Conservation (phyloP, 1,139 yeast species). For the Suhomyces guaymorum region DNA sequence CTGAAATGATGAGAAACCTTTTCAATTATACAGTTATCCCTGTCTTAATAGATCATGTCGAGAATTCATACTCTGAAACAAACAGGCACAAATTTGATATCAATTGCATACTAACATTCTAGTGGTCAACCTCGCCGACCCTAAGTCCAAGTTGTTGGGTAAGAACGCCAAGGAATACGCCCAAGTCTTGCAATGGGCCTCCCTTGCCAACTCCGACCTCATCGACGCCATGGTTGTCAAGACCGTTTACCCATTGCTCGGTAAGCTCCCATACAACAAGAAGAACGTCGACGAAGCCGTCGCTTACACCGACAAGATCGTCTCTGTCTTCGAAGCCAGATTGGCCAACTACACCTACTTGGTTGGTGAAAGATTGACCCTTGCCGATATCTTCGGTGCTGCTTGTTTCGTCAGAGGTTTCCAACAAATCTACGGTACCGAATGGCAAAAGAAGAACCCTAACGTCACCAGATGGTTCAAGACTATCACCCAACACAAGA, state of each 20-base stretch:
- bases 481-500: slow-evolving; percentile 62
- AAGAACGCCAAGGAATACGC: slow-evolving; percentile 67
- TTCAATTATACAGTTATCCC: slow-evolving; percentile 78
- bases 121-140: slow-evolving; percentile 31
- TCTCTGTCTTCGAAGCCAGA: slow-evolving; percentile 59
- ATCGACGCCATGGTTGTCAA: slow-evolving; percentile 43
- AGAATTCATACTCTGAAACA: slow-evolving; percentile 53
- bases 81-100: slow-evolving; percentile 3
- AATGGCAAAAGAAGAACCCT: slow-evolving; percentile 79
- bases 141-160: slow-evolving; percentile 54
- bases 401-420: slow-evolving; percentile 64
- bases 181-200: slow-evolving; percentile 74
- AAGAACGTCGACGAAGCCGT: slow-evolving; percentile 62
- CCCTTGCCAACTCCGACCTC: slow-evolving; percentile 76
- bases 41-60: slow-evolving; percentile 85
- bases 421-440: slow-evolving; percentile 65
- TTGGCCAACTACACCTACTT: slow-evolving; percentile 78
- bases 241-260: slow-evolving; percentile 37
- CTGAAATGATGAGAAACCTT: slow-evolving; percentile 60
- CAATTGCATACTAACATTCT: slow-evolving; percentile 10
- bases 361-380: slow-evolving; percentile 85
- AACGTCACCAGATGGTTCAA: slow-evolving; percentile 82
- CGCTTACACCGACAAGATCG: slow-evolving; percentile 40
- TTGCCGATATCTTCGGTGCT: slow-evolving; percentile 80
- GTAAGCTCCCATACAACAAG: slow-evolving; percentile 68